phyloP scores from a whole-genome alignment of 306 rosid species.

The Prunus persica region DNA sequence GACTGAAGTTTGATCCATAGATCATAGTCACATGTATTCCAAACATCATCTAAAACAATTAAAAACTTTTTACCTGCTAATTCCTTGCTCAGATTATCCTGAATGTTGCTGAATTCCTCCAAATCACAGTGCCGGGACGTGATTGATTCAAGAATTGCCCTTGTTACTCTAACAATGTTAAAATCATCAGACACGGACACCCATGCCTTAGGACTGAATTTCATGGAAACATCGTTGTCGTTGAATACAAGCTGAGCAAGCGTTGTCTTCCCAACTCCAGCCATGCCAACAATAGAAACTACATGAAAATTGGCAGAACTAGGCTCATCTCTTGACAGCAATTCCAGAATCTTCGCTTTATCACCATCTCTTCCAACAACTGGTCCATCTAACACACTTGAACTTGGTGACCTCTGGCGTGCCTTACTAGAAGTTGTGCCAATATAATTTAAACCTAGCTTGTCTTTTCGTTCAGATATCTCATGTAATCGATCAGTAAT shows the following conservation, averaged over 20 bases:
- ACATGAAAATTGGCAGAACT: neutral
- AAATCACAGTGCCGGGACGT: neutral
- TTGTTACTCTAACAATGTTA: neutral
- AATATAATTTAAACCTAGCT: conserved; percentile 1
- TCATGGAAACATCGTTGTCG: neutral
- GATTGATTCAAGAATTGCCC: neutral
- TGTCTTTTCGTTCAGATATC: neutral
- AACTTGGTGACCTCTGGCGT: neutral
- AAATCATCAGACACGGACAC: neutral
- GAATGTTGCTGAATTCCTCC: neutral
- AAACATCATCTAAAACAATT: conserved; percentile 10
- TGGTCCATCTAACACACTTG: neutral
- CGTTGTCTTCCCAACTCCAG: conserved; percentile 14
- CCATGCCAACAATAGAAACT: conserved; percentile 13
- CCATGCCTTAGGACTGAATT: neutral
- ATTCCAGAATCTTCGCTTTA: neutral
- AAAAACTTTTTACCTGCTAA: neutral
- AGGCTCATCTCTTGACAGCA: neutral
- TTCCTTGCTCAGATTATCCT: neutral
- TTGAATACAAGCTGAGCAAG: conserved; percentile 2
- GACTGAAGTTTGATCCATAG: neutral
- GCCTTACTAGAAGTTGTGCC: neutral
- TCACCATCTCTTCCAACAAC: conserved; percentile 26
- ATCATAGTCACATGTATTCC: neutral
- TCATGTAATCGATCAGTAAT: neutral